Base-by-base conservation (phyloP, 257 asterid species). In the Gardenia jasminoides region DNA sequence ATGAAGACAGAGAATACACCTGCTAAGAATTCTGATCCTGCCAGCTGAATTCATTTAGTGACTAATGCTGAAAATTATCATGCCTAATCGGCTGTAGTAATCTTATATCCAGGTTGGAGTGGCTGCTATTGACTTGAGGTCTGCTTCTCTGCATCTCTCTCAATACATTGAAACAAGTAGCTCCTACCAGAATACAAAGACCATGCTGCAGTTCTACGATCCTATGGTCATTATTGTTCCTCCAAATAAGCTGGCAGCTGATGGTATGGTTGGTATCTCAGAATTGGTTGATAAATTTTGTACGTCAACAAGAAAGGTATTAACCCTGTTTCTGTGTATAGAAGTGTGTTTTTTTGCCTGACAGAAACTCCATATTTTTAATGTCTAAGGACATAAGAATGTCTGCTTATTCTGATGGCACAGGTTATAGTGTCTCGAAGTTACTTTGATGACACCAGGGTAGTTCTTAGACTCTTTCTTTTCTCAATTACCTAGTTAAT, bases 401-500 rank as follows among this genome's bases (percentile, higher is more conserved):
- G 16, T 77, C 41, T 80, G 83, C 72, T 79, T 79, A 28, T 87
- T 70, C 65, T 81, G 83, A 74, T 70, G 79, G 66, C 74, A 80
- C 90, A 95, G 98, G 93, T 88, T 81, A 80, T 81, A 74, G 89
- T 88, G 94, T 89, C 91, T 79, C 97, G 99, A 43, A 88, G 97
- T 80, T 89, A 92, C 92, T 95, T 95, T 86, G 99, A 95, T 84
- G 98, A 95, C 87, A 95, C 98, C 79, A 93, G 90, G 96, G 99
- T 95, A 90, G 77, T 78, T 81, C 79, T 70, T 68, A 78, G 78
- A 67, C 83, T 65, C 52, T 84, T 71, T 78, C 20, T 82, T 65
- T 74, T 76, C 30, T 78, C 50, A 39, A 39, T 67, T 58, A 83
- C 68, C 75, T 84, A 31, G 59, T 56, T 82, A 71, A 26, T 50